phyloP scores from a whole-genome alignment of 441 rosid genomes.

The Melastoma candidum region DNA sequence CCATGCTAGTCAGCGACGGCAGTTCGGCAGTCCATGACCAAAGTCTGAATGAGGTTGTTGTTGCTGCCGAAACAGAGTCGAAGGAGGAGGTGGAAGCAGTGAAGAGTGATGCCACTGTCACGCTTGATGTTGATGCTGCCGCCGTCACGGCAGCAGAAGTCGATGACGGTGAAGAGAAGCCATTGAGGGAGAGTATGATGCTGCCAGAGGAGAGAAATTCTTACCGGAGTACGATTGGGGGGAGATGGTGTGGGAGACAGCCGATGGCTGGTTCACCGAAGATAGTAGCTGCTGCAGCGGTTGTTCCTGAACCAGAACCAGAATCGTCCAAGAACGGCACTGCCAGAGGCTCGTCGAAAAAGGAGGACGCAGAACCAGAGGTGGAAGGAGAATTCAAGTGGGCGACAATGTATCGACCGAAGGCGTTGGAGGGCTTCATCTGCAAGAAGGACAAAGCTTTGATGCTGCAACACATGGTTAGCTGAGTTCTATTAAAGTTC shows the following conservation, averaged over 20 bases:
- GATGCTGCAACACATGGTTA: slow-evolving; percentile 7
- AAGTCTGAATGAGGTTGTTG: too few species aligned
- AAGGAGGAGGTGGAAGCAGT: neutral
- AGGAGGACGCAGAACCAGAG: neutral
- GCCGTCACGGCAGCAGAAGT: neutral
- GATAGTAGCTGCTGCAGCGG: neutral
- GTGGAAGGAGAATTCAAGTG: slow-evolving; percentile 7
- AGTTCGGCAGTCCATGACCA: too few species aligned
- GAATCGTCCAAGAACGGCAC: neutral
- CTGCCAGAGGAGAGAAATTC: neutral
- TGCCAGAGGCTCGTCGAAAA: neutral
- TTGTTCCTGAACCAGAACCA: neutral
- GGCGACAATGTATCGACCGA: slow-evolving; percentile 16
- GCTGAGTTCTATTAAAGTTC: neutral
- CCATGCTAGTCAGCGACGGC: too few species aligned
- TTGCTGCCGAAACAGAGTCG: too few species aligned
- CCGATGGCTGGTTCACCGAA: neutral
- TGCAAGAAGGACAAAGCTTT: slow-evolving; percentile 13
- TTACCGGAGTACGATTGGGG: neutral
- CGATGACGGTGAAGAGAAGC: slow-evolving; percentile 9
- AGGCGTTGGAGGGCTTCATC: slow-evolving; percentile 13
- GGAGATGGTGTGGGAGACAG: neutral
- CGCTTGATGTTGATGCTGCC: neutral
- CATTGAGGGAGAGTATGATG: slow-evolving; percentile 17
- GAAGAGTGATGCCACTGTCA: neutral